Base-by-base conservation (phyloP, 225 moss, liverwort and hornwort genomes). In the Climacium dendroides region DNA sequence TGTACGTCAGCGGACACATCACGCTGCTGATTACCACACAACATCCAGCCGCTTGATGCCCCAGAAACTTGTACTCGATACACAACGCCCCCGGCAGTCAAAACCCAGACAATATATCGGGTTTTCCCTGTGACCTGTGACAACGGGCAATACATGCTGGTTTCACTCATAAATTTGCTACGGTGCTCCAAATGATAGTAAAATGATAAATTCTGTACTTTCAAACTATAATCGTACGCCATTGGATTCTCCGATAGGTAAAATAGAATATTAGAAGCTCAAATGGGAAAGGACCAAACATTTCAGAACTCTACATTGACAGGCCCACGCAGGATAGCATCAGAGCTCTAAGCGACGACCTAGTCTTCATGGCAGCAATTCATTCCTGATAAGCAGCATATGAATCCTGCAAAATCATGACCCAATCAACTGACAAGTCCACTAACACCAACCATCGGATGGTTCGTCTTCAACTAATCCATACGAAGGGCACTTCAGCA, bases 21-120 rank as follows among this genome's bases (percentile, higher is more conserved):
- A 54, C 80, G 90, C 93, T 94, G 94, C 87, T 94, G 94, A 66
- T 94, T 93, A 32, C 89, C 88, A 91, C 88, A 91, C 85, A 94
- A 52, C 90, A 89, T 91, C 94, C 94, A 94, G 66, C 93, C 91
- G 82, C 72, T 89, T 74, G 89, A 90, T 78, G 92, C 89, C 79
- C 92, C 91, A 69, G 89, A 83, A 82, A 94, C 82, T 88, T 91
- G 89, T 47, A 93, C 75, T 82, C 93, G 94, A 82, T 91, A 90
- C 3, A 91, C 80, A 64, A 94, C 91, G 78, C 92, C 94, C 52
- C 93, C 90, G 32, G 86, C 86, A 52, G 91, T 90, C 89, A 94
- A 89, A 87, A 87, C 87, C 93, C 93, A 94, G 45, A 93, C 90
- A 57, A 87, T 66, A 59, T 94, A 90, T n/a, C 91, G 90, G 72